phyloP scores from a whole-genome alignment of 1,284 basidiomycete genomes.

The Malassezia slooffiae region DNA sequence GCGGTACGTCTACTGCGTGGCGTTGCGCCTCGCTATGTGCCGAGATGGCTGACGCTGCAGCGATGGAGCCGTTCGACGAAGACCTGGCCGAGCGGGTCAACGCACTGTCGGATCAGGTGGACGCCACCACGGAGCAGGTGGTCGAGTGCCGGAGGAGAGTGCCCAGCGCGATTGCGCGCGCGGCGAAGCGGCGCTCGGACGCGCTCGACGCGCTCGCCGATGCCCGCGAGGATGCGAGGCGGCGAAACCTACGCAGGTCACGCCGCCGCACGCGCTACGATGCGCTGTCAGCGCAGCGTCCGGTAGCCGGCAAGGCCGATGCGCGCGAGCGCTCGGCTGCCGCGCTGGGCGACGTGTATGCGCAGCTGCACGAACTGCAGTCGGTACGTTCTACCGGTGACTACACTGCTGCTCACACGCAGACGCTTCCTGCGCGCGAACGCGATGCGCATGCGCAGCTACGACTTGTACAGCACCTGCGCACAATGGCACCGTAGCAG shows the following conservation, averaged over 20 bases:
- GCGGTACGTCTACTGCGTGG: constrained; percentile 1
- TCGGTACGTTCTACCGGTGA: too few relatives aligned
- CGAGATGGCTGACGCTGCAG: too few relatives aligned
- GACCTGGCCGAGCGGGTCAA: constrained; percentile 3
- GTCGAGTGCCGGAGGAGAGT: constrained; percentile 9
- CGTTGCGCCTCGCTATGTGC: too few relatives aligned
- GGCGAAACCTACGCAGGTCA: constrained; percentile 5
- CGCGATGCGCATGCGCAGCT: too few relatives aligned
- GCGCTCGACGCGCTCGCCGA: constrained; percentile 5
- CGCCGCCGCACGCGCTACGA: constrained; percentile 1
- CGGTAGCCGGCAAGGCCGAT: constrained; percentile 1
- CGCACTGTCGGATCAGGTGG: constrained; percentile 6
- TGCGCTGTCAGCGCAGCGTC: constrained; percentile 1
- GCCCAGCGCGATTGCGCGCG: constrained; percentile 6
- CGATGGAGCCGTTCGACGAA: constrained; percentile 15
- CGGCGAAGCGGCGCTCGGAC: constrained; percentile 2
- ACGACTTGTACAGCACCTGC: too few relatives aligned
- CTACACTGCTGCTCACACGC: too few relatives aligned
- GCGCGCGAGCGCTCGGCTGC: constrained; percentile 3
- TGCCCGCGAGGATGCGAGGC: constrained; percentile 10
- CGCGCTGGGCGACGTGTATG: neutral
- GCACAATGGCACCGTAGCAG: too few relatives aligned
- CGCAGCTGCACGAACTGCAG: neutral
- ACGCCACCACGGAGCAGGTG: constrained; percentile 12
- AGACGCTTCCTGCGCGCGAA: too few relatives aligned